phyloP scores from a whole-genome alignment of 2,329 filamentous ascomycete genomes.

The Fusarium foetens region DNA sequence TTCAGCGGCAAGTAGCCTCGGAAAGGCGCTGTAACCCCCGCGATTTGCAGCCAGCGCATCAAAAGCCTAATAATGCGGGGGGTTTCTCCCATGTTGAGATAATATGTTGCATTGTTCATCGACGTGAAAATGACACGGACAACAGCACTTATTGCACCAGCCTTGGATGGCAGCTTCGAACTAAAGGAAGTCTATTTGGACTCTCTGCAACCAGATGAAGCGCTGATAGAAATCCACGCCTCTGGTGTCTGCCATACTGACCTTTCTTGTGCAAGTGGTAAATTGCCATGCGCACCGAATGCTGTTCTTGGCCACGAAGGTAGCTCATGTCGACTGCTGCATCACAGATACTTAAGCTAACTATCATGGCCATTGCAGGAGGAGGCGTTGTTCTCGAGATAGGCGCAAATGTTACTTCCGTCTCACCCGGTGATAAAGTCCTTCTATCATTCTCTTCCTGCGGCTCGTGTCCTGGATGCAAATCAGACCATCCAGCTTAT shows the following conservation, averaged over 20 bases:
- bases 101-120: background rate
- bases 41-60: background rate
- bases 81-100: too few relatives aligned
- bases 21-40: background rate
- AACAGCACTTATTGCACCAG: constrained; percentile 8
- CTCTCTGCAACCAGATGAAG: constrained; percentile 12
- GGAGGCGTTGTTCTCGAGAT: constrained; percentile 20
- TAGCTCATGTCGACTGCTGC: constrained; percentile 51
- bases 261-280: constrained; percentile 57
- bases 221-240: constrained; percentile 18
- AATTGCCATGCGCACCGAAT: background rate
- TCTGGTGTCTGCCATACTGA: constrained; percentile 30
- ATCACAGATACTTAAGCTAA: background rate
- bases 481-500: constrained; percentile 19
- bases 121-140: background rate
- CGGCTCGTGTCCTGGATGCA: constrained; percentile 6
- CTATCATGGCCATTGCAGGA: background rate
- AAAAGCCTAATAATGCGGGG: background rate
- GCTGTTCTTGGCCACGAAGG: constrained; percentile 33
- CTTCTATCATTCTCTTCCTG: constrained; percentile 22
- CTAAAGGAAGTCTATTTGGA: constrained; percentile 1
- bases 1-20: background rate
- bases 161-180: constrained; percentile 1
- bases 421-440: constrained; percentile 17
- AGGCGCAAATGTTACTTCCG: background rate